Conservation (phyloP, 2,329 filamentous ascomycete genomes). For the Seiridium unicorne region DNA sequence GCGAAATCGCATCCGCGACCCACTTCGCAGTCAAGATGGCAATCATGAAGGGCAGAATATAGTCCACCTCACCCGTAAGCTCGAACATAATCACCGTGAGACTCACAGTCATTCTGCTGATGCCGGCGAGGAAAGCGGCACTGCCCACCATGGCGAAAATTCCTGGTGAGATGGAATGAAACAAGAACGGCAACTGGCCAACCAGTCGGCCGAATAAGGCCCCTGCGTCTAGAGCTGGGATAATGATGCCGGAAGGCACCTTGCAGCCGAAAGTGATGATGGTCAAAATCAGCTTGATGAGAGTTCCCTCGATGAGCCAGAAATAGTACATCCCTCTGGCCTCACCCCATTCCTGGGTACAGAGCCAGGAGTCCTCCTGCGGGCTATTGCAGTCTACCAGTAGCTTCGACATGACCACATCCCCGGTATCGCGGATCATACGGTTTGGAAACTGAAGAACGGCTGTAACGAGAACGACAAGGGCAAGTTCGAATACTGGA, state of each 20-base stretch:
- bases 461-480: conserved; percentile 52
- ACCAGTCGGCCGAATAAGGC: background rate
- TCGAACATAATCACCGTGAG: background rate
- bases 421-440: conserved; percentile 52
- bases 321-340: conserved; percentile 41
- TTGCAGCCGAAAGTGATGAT: conserved; percentile 60
- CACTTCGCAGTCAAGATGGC: conserved; percentile 1
- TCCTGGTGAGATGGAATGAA: background rate
- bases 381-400: conserved; percentile 50
- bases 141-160: background rate
- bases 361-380: conserved; percentile 41
- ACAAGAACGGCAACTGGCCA: background rate
- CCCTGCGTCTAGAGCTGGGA: conserved; percentile 21
- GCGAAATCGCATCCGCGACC: background rate
- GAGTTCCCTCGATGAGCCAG: conserved; percentile 50
- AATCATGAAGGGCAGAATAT: background rate
- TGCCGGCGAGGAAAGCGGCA: background rate
- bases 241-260: conserved; percentile 60
- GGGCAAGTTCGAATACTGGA: conserved; percentile 53
- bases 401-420: conserved; percentile 54
- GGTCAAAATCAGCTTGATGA: conserved; percentile 49
- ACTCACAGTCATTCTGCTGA: background rate
- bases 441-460: conserved; percentile 56
- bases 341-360: conserved; percentile 41
- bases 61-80: conserved; percentile 1